Conservation (phyloP, 163 green algal species). For the Scenedesmus sp. region DNA sequence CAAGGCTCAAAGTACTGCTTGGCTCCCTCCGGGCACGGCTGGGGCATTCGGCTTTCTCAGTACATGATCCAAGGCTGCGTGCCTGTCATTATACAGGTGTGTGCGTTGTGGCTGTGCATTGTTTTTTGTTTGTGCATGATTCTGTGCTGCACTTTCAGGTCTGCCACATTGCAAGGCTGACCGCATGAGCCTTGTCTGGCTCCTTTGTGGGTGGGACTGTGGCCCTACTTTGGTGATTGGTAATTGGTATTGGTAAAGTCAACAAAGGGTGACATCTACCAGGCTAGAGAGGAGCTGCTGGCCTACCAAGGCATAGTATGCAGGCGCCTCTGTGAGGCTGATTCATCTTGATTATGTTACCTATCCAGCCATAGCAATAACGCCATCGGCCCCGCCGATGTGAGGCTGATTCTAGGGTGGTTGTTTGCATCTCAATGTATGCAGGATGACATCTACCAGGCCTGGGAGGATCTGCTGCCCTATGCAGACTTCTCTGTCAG, state of each 20-base stretch:
- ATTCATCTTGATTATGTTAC: too few relatives aligned
- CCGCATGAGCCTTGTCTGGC: too few relatives aligned
- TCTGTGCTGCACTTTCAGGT: not conserved
- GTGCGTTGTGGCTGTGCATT: not conserved
- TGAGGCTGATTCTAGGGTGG: too few relatives aligned
- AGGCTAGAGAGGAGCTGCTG: not conserved
- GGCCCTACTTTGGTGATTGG: not conserved
- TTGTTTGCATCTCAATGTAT: too few relatives aligned
- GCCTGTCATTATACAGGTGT: not conserved
- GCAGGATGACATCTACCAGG: constrained; percentile 33
- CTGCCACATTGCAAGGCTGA: not conserved
- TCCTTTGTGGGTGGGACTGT: not conserved
- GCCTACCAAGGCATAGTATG: too few relatives aligned
- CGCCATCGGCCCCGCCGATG: too few relatives aligned
- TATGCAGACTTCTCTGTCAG: constrained; percentile 25
- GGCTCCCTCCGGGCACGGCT: constrained; percentile 15
- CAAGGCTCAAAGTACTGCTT: constrained; percentile 18
- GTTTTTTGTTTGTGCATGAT: not conserved
- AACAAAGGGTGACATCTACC: not conserved
- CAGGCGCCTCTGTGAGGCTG: too few relatives aligned
- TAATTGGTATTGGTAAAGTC: not conserved
- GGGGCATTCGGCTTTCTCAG: constrained; percentile 6
- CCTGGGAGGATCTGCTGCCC: constrained; percentile 22
- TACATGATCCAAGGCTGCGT: not conserved
- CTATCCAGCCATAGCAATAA: too few relatives aligned